phyloP scores from a whole-genome alignment of 2,329 filamentous ascomycete species.

The Talaromyces amestolkiae region DNA sequence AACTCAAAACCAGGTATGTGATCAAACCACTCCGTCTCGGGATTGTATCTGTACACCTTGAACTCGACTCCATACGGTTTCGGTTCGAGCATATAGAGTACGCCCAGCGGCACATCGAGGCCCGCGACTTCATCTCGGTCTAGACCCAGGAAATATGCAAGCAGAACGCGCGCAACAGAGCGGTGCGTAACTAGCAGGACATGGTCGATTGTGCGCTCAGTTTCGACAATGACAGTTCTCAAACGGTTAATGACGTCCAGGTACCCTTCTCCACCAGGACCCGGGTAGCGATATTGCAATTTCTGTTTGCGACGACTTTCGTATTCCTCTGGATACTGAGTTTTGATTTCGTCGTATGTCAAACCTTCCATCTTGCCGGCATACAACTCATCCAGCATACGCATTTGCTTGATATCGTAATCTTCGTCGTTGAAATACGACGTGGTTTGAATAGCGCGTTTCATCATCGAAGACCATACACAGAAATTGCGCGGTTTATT shows the following conservation, averaged over 20 bases:
- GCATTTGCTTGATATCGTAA: conserved; percentile 95
- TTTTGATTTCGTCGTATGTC: conserved; percentile 86
- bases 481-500: conserved; percentile 82
- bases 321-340: conserved; percentile 78
- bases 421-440: conserved; percentile 93
- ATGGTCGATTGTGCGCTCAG: conserved; percentile 96
- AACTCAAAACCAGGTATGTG: conserved; percentile 82
- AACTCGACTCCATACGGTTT: conserved; percentile 98
- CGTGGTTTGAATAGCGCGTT: conserved; percentile 81
- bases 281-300: conserved; percentile 93
- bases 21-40: conserved; percentile 74
- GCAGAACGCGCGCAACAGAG: conserved; percentile 83
- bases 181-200: conserved; percentile 89
- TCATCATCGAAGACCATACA: conserved; percentile 97
- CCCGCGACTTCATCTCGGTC: conserved; percentile 89
- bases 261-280: conserved; percentile 92
- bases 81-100: conserved; percentile 91
- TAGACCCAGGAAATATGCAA: conserved; percentile 95
- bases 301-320: conserved; percentile 77
- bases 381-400: conserved; percentile 96
- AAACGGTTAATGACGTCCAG: conserved; percentile 95
- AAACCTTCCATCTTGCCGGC: conserved; percentile 90
- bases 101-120: conserved; percentile 87
- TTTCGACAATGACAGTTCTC: conserved; percentile 91
- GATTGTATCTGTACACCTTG: conserved; percentile 89